phyloP scores from a whole-genome alignment of 2,329 filamentous ascomycete species.

The Colletotrichum paranaense region DNA sequence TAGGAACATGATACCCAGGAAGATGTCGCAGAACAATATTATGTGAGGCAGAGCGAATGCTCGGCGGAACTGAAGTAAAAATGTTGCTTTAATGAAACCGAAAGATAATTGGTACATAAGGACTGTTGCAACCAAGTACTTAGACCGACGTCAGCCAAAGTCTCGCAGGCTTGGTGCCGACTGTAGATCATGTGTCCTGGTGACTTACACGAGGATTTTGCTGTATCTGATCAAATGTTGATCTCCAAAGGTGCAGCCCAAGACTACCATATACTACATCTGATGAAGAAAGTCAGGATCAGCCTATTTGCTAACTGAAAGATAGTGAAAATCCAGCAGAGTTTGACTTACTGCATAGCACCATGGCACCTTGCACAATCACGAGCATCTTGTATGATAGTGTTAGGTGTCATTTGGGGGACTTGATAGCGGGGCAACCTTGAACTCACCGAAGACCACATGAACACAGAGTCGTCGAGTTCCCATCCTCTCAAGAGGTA shows the following conservation, averaged over 20 bases:
- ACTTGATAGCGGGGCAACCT: background rate
- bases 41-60: constrained; percentile 38
- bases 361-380: background rate
- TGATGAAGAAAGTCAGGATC: background rate
- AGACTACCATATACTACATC: background rate
- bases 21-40: constrained; percentile 12
- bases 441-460: background rate
- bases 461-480: constrained; percentile 37
- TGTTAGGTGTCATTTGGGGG: background rate
- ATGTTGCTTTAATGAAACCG: constrained; percentile 46
- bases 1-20: background rate
- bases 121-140: constrained; percentile 36
- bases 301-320: background rate
- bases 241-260: background rate
- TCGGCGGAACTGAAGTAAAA: constrained; percentile 50
- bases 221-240: background rate
- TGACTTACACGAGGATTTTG: background rate
- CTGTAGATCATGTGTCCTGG: background rate
- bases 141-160: background rate
- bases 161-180: background rate
- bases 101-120: constrained; percentile 44
- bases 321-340: too few species aligned
- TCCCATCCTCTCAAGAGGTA: constrained; percentile 40
- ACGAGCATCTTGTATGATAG: background rate
- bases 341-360: background rate